These are phyloP conservation scores for Epichloe sylvatica DNA, from an alignment of 2,329 filamentous ascomycete species.

Conservation along the genomic window DNA sequence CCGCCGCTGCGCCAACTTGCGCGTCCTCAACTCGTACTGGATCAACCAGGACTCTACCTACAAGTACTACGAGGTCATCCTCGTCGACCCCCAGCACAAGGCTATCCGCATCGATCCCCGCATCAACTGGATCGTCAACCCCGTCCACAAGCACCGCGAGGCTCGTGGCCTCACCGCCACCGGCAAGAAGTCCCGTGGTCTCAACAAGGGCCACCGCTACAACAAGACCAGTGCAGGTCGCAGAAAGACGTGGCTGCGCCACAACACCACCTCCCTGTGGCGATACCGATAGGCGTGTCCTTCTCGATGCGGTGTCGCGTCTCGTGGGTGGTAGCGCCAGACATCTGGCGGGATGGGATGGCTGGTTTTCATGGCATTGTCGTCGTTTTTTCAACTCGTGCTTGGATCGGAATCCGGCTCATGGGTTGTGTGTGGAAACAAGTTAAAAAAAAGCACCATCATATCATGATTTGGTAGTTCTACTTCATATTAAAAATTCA, in stretches of 20 bases:
- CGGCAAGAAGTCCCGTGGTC: constrained; percentile 98
- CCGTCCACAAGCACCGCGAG: constrained; percentile 99
- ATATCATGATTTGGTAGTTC: constrained; percentile 3
- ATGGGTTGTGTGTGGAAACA: neutral
- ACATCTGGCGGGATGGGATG: neutral
- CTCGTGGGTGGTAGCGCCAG: neutral
- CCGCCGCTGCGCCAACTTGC: constrained; percentile 95
- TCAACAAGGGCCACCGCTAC: constrained; percentile 98
- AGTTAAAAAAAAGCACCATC: neutral
- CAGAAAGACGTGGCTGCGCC: constrained; percentile 99
- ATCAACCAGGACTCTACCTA: constrained; percentile 99
- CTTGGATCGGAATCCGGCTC: constrained; percentile 4
- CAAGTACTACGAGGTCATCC: constrained; percentile 99
- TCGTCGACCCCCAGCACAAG: constrained; percentile 99
- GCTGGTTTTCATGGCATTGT: constrained; percentile 7
- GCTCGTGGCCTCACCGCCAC: constrained; percentile 91
- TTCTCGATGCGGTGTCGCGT: neutral
- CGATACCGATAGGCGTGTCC: constrained; percentile 65
- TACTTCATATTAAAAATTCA: constrained; percentile 9
- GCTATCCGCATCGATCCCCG: constrained; percentile 96
- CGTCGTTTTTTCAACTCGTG: constrained; percentile 1
- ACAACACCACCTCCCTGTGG: constrained; percentile 99
- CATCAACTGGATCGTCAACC: constrained; percentile 99
- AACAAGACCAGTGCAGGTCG: constrained; percentile 95
- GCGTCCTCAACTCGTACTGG: constrained; percentile 99